Evolutionary conservation across 768 basidiomycete species (phyloP).

Genomic region (Hemileccinum rubropunctum): DNA sequence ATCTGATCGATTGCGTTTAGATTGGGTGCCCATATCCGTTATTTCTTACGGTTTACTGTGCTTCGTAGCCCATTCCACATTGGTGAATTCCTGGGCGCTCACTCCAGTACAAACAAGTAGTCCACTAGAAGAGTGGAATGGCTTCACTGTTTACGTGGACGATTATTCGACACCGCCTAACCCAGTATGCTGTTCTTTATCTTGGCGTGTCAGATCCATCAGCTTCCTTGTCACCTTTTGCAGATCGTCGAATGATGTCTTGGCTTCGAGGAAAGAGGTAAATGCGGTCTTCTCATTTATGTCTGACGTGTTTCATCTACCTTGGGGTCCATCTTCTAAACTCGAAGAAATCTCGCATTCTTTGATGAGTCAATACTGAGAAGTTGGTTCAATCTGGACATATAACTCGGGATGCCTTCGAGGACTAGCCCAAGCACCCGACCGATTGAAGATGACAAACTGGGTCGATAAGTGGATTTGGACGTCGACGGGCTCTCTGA

Average conservation of each 20-base stretch:
- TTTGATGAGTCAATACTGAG: too few relatives aligned
- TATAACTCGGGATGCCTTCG: too few relatives aligned
- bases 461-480: too few relatives aligned
- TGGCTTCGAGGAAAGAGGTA: background rate
- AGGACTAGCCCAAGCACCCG: too few relatives aligned
- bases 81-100: slow-evolving; percentile 34
- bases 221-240: too few relatives aligned
- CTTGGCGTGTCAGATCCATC: too few relatives aligned
- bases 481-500: too few relatives aligned
- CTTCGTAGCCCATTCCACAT: slow-evolving; percentile 22
- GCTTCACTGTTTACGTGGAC: background rate
- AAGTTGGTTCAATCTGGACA: too few relatives aligned
- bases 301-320: background rate
- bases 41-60: background rate
- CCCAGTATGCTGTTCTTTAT: too few relatives aligned
- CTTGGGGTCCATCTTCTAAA: too few relatives aligned
- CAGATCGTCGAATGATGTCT: background rate
- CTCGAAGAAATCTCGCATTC: too few relatives aligned
- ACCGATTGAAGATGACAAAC: too few relatives aligned
- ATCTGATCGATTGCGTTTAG: background rate
- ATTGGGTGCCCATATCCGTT: background rate
- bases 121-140: background rate
- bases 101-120: background rate
- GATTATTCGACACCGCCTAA: background rate
- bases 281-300: background rate